Conservation (phyloP, 768 basidiomycete genomes). For the Pleurotus platypus region DNA sequence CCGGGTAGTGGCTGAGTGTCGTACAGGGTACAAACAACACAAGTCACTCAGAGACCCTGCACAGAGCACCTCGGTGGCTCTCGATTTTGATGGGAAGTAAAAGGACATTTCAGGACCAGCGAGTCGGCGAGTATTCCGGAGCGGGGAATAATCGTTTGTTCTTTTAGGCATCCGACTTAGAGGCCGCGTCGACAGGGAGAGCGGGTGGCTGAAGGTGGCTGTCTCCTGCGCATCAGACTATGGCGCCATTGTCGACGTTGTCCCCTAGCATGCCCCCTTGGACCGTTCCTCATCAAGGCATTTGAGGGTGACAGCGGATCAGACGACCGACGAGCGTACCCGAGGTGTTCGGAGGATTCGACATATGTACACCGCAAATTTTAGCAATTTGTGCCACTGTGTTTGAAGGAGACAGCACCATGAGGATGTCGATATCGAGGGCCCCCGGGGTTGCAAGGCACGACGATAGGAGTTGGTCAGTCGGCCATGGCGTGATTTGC, state of each 20-base stretch:
- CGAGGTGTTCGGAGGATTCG: not conserved
- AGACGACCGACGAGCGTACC: not conserved
- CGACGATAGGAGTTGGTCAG: too few relatives aligned
- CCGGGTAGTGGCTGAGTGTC: not conserved
- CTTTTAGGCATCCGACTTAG: not conserved
- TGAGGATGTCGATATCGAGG: too few relatives aligned
- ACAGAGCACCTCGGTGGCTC: not conserved
- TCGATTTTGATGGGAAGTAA: slow-evolving; percentile 3
- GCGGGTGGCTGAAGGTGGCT: not conserved
- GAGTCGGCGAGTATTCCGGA: not conserved
- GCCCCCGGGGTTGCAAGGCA: too few relatives aligned
- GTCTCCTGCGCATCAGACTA: not conserved
- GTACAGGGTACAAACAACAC: not conserved
- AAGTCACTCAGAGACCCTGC: not conserved
- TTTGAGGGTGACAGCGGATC: not conserved
- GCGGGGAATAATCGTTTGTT: not conserved
- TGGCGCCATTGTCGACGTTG: too few relatives aligned
- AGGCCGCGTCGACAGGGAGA: not conserved
- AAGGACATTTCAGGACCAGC: slow-evolving; percentile 4
- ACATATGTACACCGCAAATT: too few relatives aligned
- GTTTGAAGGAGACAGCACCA: too few relatives aligned
- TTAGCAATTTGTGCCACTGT: too few relatives aligned
- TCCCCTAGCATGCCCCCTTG: too few relatives aligned
- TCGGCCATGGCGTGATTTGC: too few relatives aligned
- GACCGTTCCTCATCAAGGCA: not conserved